phyloP scores from a whole-genome alignment of 257 asterid species.

The Eucommia ulmoides region DNA sequence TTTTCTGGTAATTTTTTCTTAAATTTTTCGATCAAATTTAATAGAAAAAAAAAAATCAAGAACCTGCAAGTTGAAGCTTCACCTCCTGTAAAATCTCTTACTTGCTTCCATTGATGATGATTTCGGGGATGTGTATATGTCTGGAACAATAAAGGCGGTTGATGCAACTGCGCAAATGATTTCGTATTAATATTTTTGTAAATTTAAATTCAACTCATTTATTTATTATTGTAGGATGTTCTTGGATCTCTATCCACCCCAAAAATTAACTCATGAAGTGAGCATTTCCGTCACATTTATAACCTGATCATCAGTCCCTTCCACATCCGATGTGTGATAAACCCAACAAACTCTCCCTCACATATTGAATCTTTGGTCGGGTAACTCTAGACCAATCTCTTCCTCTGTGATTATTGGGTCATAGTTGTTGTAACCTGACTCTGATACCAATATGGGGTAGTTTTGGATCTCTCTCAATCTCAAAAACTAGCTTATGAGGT shows the following conservation, averaged over 20 bases:
- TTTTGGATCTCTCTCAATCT: too few relatives aligned
- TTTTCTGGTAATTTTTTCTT: background rate
- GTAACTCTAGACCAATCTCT: too few relatives aligned
- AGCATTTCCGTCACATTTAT: background rate
- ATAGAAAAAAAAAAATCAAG: background rate
- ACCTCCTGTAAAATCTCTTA: slow-evolving; percentile 59
- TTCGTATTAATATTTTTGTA: background rate
- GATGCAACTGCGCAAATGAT: slow-evolving; percentile 26
- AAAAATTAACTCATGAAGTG: background rate
- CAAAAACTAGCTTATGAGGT: background rate
- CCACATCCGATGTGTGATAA: too few relatives aligned
- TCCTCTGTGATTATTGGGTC: too few relatives aligned
- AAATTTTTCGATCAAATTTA: background rate
- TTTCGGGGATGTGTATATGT: slow-evolving; percentile 55
- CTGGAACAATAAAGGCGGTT: slow-evolving; percentile 47
- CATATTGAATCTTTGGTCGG: too few relatives aligned
- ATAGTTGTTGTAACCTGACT: too few relatives aligned
- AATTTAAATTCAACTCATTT: background rate
- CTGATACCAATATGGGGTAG: background rate
- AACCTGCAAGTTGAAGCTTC: slow-evolving; percentile 64
- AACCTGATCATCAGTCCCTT: background rate
- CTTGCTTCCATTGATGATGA: slow-evolving; percentile 58
- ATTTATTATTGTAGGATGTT: background rate
- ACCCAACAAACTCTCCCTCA: too few relatives aligned
- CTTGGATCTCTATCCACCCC: too few relatives aligned